Percentiles rank a stretch among this genome's conserved stretches.
Evolutionary conservation across 768 basidiomycete species (phyloP).

Genomic region (Mrakia gelida): DNA sequence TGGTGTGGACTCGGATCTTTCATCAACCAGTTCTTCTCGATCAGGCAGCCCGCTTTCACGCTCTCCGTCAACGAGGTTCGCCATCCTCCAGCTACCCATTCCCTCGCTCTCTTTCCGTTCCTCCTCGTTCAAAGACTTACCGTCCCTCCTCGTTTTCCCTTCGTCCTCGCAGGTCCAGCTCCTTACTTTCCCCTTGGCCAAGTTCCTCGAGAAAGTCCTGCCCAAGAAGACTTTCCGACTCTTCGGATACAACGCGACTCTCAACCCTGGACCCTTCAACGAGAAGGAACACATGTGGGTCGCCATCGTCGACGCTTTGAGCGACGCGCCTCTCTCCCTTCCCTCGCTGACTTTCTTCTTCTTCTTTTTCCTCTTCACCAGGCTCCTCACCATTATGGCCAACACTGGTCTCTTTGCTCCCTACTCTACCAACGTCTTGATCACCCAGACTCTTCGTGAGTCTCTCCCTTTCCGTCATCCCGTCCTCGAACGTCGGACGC

Average conservation of each 20-base stretch:
- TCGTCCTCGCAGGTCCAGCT: conserved; percentile 3
- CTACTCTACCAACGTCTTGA: background rate
- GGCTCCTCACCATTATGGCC: conserved; percentile 36
- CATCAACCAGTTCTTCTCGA: conserved; percentile 41
- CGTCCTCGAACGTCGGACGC: conserved; percentile 33
- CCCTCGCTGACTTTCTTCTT: no score
- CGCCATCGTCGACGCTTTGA: no score
- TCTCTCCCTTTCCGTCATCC: background rate
- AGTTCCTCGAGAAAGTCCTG: conserved; percentile 23
- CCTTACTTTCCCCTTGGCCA: conserved; percentile 28
- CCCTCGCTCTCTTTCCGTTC: no score
- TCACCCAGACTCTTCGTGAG: background rate
- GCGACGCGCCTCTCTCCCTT: no score
- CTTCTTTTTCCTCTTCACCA: no score
- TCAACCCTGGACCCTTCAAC: conserved; percentile 35
- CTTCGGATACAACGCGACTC: conserved; percentile 25
- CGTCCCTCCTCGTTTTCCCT: no score
- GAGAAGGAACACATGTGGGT: conserved; percentile 40
- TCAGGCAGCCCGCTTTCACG: conserved; percentile 25
- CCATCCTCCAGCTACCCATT: no score
- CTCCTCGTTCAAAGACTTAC: no score
- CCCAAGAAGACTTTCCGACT: conserved; percentile 17
- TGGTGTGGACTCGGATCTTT: conserved; percentile 38
- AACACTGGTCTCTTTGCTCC: conserved; percentile 38
- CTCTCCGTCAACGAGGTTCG: conserved; percentile 31